phyloP scores from a whole-genome alignment of 352 stramenopile genomes.

The Pythium graminicola region DNA sequence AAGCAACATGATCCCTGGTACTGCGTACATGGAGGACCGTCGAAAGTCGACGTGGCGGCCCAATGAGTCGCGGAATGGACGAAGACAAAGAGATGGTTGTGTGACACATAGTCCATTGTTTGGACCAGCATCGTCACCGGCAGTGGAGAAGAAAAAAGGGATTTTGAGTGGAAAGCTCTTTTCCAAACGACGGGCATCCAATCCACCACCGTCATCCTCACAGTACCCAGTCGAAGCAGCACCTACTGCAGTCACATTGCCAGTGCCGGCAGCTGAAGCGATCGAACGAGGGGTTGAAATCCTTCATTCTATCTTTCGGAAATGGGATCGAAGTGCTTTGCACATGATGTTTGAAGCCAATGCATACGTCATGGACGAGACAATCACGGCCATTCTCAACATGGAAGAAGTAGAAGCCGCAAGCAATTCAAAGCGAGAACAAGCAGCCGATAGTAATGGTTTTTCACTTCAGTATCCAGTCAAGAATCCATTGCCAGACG shows the following conservation, averaged over 20 bases:
- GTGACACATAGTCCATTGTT: constrained; percentile 8
- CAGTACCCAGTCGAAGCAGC: constrained; percentile 1
- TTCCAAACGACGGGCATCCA: constrained; percentile 35
- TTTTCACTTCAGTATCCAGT: constrained; percentile 29
- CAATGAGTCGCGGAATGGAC: not conserved
- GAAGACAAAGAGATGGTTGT: constrained; percentile 2
- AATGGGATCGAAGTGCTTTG: constrained; percentile 61
- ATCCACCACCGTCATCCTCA: constrained; percentile 1
- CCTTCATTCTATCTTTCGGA: constrained; percentile 74
- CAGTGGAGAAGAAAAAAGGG: constrained; percentile 27
- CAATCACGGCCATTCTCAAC: constrained; percentile 66
- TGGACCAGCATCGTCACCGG: constrained; percentile 12
- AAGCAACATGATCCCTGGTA: constrained; percentile 10
- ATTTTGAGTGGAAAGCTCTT: constrained; percentile 47
- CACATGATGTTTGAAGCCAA: constrained; percentile 70
- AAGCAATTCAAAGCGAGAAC: constrained; percentile 19
- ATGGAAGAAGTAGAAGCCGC: constrained; percentile 61
- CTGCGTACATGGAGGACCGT: constrained; percentile 10
- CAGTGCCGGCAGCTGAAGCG: constrained; percentile 22
- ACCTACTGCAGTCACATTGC: constrained; percentile 2
- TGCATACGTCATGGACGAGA: constrained; percentile 73
- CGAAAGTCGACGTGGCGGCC: constrained; percentile 15
- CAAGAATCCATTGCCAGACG: constrained; percentile 69
- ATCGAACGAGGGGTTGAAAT: constrained; percentile 62
- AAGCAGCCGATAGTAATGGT: not conserved